Percentiles rank a stretch among this genome's conserved stretches.
phyloP scores from a whole-genome alignment of 129 eudicot species.

The Centaurea solstitialis region DNA sequence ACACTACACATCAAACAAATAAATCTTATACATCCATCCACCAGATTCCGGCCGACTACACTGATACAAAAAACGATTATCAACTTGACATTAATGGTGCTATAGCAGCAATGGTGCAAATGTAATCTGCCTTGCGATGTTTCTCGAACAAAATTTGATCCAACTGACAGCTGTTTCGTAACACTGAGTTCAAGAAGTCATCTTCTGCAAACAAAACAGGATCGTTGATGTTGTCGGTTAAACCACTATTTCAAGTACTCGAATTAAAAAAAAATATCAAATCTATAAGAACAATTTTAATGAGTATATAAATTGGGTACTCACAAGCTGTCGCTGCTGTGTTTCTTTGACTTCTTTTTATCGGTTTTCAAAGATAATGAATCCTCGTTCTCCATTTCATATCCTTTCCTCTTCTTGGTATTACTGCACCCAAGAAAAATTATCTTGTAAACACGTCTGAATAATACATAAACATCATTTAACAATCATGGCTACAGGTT shows the following conservation, averaged over 20 bases:
- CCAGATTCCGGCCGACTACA: background rate
- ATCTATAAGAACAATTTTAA: background rate
- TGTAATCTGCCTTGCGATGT: background rate
- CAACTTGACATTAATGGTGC: background rate
- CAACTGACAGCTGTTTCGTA: background rate
- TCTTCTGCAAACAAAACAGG: conserved; percentile 16
- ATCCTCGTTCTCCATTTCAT: conserved; percentile 17
- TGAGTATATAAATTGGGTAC: background rate
- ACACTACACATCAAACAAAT: background rate
- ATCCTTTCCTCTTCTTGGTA: conserved; percentile 43
- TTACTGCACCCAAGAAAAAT: conserved; percentile 31
- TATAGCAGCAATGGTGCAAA: background rate
- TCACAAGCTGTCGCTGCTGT: background rate
- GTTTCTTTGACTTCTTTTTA: conserved; percentile 48
- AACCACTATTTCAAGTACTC: background rate
- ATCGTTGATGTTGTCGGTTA: background rate
- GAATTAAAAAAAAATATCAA: background rate
- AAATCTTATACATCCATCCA: background rate
- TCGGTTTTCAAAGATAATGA: conserved; percentile 25
- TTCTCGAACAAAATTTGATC: background rate
- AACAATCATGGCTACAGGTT: conserved; percentile 4
- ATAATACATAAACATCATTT: background rate
- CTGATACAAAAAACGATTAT: background rate
- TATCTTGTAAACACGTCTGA: background rate
- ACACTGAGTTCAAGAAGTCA: background rate